Conservation (phyloP, 2,329 filamentous ascomycete species). For the Neurospora sp. region DNA sequence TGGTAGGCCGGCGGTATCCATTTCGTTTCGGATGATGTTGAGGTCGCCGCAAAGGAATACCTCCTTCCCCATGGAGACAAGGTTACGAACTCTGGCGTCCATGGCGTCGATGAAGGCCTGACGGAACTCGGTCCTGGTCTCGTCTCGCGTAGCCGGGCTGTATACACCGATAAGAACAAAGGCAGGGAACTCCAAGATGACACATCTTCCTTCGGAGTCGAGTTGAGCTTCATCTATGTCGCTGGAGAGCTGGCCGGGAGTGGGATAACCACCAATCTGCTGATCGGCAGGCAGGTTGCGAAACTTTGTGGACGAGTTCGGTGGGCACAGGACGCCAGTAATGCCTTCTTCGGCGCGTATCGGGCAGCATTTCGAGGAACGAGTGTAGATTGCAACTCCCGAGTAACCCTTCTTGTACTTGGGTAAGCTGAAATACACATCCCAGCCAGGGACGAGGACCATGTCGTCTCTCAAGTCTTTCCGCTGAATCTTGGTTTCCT, state of each 20-base stretch:
- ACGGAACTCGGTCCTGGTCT: slow-evolving; percentile 72
- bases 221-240: slow-evolving; percentile 59
- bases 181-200: slow-evolving; percentile 85
- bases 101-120: slow-evolving; percentile 69
- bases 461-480: slow-evolving; percentile 92
- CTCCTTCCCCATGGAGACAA: slow-evolving; percentile 68
- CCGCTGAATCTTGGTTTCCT: slow-evolving; percentile 91
- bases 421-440: slow-evolving; percentile 89
- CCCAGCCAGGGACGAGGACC: slow-evolving; percentile 91
- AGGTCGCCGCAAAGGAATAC: slow-evolving; percentile 82
- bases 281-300: slow-evolving; percentile 62
- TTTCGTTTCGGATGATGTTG: slow-evolving; percentile 58
- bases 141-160: slow-evolving; percentile 80
- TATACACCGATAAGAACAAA: slow-evolving; percentile 93
- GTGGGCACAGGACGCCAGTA: slow-evolving; percentile 66
- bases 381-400: slow-evolving; percentile 88
- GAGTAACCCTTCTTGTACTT: slow-evolving; percentile 97
- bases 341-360: slow-evolving; percentile 92
- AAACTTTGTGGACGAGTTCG: slow-evolving; percentile 61
- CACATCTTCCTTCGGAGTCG: slow-evolving; percentile 85
- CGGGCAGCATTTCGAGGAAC: slow-evolving; percentile 75
- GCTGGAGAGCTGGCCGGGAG: slow-evolving; percentile 51
- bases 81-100: slow-evolving; percentile 75
- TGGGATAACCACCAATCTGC: slow-evolving; percentile 84
- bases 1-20: slow-evolving; percentile 66